Evolutionary conservation across 2,329 filamentous ascomycete species (phyloP), one percentile per base, ranked within the genome.

Genomic region (Clonostachys solani): DNA sequence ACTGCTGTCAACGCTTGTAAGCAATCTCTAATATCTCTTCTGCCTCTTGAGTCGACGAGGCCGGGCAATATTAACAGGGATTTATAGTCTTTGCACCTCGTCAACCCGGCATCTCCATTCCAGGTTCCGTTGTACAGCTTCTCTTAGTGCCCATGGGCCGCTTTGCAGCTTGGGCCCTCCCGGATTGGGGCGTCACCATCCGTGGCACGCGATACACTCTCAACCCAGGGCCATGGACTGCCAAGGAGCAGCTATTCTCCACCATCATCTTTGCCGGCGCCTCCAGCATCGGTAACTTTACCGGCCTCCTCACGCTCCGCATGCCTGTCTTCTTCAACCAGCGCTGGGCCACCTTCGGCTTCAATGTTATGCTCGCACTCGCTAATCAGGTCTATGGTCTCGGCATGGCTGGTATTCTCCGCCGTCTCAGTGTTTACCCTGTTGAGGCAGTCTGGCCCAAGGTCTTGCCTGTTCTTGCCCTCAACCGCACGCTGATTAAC

Each of bases 211-310:
- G 58, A 3, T 51, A 57, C 50, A 65, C 66, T 3, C 58, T 71
- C 38, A 72, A 72, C 44, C 68, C 68, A 0, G 69, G 69, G 0
- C 68, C 65, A 0, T 72, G 68, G 67, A 65, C 60, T 1, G 66
- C 63, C 52, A 71, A 71, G 50, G 68, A 72, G 54, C 69, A 72
- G 49, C 65, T 71, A 55, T 67, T 72, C 42, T 54, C 63, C 0
- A 71, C 66, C 1, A 70, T 71, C 50, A 70, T 61, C 47, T 55
- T 60, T 43, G 50, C 51, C 13, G 58, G 54, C 10, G 51, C 54
- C 19, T 55, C 53, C 3, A 54, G 49, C 17, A 59, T 59, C 34
- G 56, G 54, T 40, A 60, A 58, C 50, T 57, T 54, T 46, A 56
- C 53, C 15, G 56, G 53, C 6, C 50, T 59, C 23, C 56, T 63